Evolutionary conservation across 2,329 filamentous ascomycete species (phyloP), one percentile per base, ranked within the genome.

Genomic region (Fusarium fracticaudum): DNA sequence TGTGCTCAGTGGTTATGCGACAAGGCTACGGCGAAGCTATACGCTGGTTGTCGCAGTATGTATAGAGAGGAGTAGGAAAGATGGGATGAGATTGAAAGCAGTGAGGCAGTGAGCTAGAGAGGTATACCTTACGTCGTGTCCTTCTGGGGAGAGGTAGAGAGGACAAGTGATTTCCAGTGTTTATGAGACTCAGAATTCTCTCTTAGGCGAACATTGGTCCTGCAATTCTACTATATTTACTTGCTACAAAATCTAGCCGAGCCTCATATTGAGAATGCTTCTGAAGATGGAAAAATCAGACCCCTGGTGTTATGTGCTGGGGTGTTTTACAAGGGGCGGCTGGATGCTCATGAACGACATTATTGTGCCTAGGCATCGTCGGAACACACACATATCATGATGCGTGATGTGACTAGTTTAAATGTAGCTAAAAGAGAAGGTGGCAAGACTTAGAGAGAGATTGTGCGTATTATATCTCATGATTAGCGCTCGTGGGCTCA

Each of bases 1-100:
- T 99, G 96, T 98, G 95, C 90, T 97, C 94, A 79, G 95, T 98
- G 77, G 96, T 98, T 73, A 98, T 98, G 94, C 91, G 96, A 84
- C 96, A 98, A 88, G 96, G 93, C 76, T 97, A 97, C 83, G 94
- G 94, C 62, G 95, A 97, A 79, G 95, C 90, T 79, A 96, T 97
- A 85, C 91, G 94, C 86, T 97, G 94, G 95, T 85, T 97, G 85
- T 94, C 94, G 64, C 94, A 97, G 88, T 97, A 97, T 81, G 94
- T 97, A 82, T 97, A 92, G 87, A 92, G 87, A 83, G 62, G 45
- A 41, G 40, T 31, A 9, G 29, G n/a, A 29, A 31, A 67, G 53
- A 35, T 18, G 45, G 58, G 50, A 18, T 29, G 51, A 29, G 37
- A 48, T 58, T 29, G 51, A 61, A 57, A 57, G 55, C 50, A 62